Evolutionary conservation across 352 stramenopile genomes (phyloP).

Genomic region (Globisporangium camurandrum): DNA sequence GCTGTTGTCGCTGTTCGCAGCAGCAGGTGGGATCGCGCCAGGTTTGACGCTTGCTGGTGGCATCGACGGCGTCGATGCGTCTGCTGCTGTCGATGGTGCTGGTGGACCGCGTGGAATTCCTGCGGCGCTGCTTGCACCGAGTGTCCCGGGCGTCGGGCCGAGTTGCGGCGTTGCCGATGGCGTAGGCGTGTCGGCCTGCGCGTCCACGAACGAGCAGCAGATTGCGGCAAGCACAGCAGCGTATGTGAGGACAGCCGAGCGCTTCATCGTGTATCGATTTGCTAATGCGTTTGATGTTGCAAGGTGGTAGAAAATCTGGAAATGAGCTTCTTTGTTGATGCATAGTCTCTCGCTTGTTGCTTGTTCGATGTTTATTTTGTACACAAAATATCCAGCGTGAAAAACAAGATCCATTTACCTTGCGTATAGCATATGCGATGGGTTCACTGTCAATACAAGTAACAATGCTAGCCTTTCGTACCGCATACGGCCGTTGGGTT

Average conservation of each 20-base stretch:
- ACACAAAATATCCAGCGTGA: too few species aligned
- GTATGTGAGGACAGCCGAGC: background rate
- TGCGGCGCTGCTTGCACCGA: constrained; percentile 12
- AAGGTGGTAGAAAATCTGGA: background rate
- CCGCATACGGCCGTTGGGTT: too few species aligned
- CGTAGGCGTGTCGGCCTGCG: constrained; percentile 3
- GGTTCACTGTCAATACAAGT: too few species aligned
- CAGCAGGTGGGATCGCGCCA: background rate
- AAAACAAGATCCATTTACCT: too few species aligned
- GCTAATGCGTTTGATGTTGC: background rate
- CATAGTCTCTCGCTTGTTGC: too few species aligned
- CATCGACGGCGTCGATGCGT: too few species aligned
- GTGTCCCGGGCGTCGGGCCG: constrained; percentile 7
- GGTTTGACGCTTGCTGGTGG: constrained; percentile 8
- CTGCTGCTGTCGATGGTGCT: constrained; percentile 3
- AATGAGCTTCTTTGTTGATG: background rate
- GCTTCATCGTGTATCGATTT: constrained; percentile 8
- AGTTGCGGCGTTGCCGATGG: constrained; percentile 3
- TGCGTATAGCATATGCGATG: too few species aligned
- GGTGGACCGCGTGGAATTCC: constrained; percentile 12
- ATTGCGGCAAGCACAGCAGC: constrained; percentile 3
- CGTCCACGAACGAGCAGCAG: constrained; percentile 1
- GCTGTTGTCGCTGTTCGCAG: background rate
- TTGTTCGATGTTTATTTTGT: too few species aligned
- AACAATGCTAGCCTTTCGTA: too few species aligned